Base-by-base conservation (phyloP, 1,284 basidiomycete genomes). In the Puccinia triticina region DNA sequence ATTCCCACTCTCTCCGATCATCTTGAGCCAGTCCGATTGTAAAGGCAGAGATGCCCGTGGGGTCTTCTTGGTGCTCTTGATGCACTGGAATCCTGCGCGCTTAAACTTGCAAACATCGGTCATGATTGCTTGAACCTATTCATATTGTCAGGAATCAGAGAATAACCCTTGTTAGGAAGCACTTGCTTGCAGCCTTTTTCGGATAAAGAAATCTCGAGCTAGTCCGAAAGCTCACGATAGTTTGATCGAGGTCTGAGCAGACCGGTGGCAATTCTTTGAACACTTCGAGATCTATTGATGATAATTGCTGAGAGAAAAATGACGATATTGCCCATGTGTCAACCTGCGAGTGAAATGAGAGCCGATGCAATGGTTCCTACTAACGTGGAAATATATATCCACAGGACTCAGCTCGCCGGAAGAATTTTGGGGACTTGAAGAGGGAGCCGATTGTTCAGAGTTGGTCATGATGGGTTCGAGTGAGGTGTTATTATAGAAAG, bases 11-110 rank as follows among this genome's bases (percentile, higher is more conserved):
- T 76, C 74, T 46, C 32, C 74, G 61, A 76, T 76, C 50, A 76
- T 46, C 74, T 76, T 76, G 5, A 76, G 40, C 74, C 74, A 76
- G 37, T 76, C 74, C 43, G 50, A 46, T 61, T 76, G 55, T 43
- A 59, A 26, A 12, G 57, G 43, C 16, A 75, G 55, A 29, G 73
- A 75, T 32, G n/a, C 32, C 50, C 72, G 8, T 1, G 72, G 72
- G 10, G 72, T 53, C n/a, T 74, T 74, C 21, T 74, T 74, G 48
- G 46, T 40, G 4, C 29, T 21, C 50, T 74, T 74, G 43, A 74
- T 37, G 29, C 72, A 74, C 46, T 57, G 72, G 50, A 74, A 74
- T 74, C 43, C 72, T 11, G 29, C 1, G 7, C 59, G 59, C 18
- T 61, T 11, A 29, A 61, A 1, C 59, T 32, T 61, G 32, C 29